Evolutionary conservation across 2,329 filamentous ascomycete genomes (phyloP).

Genomic region (Geosmithia flava): DNA sequence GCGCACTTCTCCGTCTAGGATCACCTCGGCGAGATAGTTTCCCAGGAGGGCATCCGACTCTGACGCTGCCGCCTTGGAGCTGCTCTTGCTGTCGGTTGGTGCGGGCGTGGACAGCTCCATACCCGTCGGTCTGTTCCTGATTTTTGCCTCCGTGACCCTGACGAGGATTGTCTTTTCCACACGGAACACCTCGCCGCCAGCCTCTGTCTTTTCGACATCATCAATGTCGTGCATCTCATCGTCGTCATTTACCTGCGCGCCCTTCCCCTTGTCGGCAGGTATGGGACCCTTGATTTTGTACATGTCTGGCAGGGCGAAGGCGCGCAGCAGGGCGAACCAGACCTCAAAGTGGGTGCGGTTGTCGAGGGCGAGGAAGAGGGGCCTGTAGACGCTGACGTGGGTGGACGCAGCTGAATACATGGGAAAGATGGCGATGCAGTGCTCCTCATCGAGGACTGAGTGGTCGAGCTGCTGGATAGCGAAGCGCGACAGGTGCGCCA

Average conservation of each 20-base stretch:
- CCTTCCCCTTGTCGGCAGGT: background rate
- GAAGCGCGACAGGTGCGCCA: constrained; percentile 79
- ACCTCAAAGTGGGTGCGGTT: constrained; percentile 88
- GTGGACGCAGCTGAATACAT: constrained; percentile 71
- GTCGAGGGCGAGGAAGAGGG: constrained; percentile 80
- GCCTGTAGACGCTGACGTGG: constrained; percentile 65
- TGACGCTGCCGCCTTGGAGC: constrained; percentile 2
- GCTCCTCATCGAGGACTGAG: constrained; percentile 84
- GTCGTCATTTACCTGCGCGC: background rate
- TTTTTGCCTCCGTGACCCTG: constrained; percentile 49
- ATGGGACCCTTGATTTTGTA: constrained; percentile 43
- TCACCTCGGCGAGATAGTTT: constrained; percentile 69
- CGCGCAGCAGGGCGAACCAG: constrained; percentile 85
- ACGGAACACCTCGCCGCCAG: constrained; percentile 39
- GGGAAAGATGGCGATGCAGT: constrained; percentile 90
- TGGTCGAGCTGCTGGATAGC: constrained; percentile 83
- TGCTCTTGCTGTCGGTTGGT: constrained; percentile 5
- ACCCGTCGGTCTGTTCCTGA: constrained; percentile 25
- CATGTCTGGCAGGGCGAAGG: constrained; percentile 84
- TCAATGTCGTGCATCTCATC: constrained; percentile 28
- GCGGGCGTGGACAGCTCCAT: constrained; percentile 10
- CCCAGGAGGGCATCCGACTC: constrained; percentile 37
- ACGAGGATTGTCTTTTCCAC: constrained; percentile 49
- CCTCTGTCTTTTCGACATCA: constrained; percentile 23
- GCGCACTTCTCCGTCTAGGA: constrained; percentile 68